Base-by-base conservation (phyloP, 495 filamentous ascomycete genomes). In the Acidomyces sp. region DNA sequence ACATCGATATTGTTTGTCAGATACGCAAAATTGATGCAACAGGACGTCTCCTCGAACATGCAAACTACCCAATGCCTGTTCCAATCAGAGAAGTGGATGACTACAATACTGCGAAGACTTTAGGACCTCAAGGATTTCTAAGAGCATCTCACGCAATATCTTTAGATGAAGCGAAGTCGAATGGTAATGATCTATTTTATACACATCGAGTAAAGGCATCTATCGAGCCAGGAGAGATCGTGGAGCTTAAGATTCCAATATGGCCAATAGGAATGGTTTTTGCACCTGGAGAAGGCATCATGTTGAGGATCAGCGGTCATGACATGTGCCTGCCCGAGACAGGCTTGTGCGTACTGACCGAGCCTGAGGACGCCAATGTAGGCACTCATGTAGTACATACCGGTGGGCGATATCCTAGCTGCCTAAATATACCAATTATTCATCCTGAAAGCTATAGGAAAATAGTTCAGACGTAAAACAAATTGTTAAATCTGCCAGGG, bases 1-100 rank as follows among this genome's bases (percentile, higher is more conserved):
- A 69, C 33, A 56, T 67, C 31, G 53, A 56, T 18, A 58, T 64
- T 2, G 62, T 60, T 35, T 50, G 65, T 4, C 48, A 55, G 6
- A 26, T 66, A 0, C 61, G 61, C 0, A 69, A 69, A 49, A 41
- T 49, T 3, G 58, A 60, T 35, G 53, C 49, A 18, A 41, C 54
- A 27, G 62, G 64, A 3, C 58, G 61, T 16, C 19, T 50, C 2
- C 30, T 66, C 3, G 44, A 55, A 40, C 51, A 58, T 32, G 39
- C 61, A 9, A 63, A 64, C 39, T 53, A 65, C 37, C 59, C 62
- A 6, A 47, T 54, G 6, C 19, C 44, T n/a, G n/a, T n/a, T n/a
- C n/a, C n/a, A n/a, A n/a, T n/a, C n/a, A n/a, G n/a, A n/a, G n/a
- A n/a, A n/a, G n/a, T n/a, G n/a, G n/a, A n/a, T n/a, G n/a, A n/a